phyloP scores from a whole-genome alignment of 2,329 filamentous ascomycete genomes.

The Trichoderma sp. region DNA sequence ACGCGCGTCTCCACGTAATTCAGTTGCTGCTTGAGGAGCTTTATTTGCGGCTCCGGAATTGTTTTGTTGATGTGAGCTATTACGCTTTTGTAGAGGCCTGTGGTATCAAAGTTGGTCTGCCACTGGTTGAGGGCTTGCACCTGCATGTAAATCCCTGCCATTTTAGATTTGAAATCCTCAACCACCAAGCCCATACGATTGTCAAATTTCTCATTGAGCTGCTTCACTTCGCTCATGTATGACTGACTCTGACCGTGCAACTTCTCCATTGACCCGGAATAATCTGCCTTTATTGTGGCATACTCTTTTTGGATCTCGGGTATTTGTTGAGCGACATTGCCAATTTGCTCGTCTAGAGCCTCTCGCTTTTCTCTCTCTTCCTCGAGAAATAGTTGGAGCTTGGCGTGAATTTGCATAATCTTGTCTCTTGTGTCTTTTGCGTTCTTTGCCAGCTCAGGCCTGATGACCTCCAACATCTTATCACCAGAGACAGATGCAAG shows the following conservation, averaged over 20 bases:
- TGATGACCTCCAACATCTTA: background rate
- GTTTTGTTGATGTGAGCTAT: constrained; percentile 35
- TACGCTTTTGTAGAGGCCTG: constrained; percentile 40
- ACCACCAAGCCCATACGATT: background rate
- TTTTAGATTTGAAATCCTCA: background rate
- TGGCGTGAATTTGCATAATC: background rate
- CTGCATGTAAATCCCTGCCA: background rate
- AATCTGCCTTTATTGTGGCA: background rate
- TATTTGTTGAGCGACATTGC: constrained; percentile 6
- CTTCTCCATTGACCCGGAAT: background rate
- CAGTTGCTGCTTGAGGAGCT: constrained; percentile 15
- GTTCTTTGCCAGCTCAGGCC: background rate
- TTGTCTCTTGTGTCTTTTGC: background rate
- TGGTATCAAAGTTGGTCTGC: constrained; percentile 49
- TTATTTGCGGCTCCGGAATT: constrained; percentile 26
- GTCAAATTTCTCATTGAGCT: constrained; percentile 23
- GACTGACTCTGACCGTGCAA: constrained; percentile 26
- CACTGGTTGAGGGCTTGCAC: constrained; percentile 43
- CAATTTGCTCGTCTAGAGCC: constrained; percentile 18
- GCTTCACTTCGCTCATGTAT: constrained; percentile 31
- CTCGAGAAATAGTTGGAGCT: constrained; percentile 25
- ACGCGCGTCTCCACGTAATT: background rate
- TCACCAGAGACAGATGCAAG: background rate
- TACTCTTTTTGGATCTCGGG: constrained; percentile 4
- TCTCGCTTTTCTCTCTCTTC: constrained; percentile 21